Base-by-base conservation (phyloP, 202 grass and related monocot species). In the Bolboschoenoplectus hybrid region DNA sequence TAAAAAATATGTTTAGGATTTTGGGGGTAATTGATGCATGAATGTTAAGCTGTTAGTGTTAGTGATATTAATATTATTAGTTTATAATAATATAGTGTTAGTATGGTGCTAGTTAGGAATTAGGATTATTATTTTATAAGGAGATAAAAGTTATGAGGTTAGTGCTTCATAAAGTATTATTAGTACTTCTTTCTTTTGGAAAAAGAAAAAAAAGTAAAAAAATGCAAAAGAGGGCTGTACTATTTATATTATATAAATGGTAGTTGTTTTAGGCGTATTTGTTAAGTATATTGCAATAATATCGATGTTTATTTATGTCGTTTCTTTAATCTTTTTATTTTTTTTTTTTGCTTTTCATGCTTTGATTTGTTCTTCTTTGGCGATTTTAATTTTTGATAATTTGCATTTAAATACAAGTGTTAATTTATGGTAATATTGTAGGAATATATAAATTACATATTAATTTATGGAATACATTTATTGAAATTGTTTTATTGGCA, bases 1-100 rank as follows among this genome's bases (percentile, higher is more conserved):
- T 77, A 68, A 53, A 66, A 56, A 6, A 20, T 82, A 32, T 50
- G 61, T 3, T 70, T 50, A 84, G 81, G 81, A 64, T 65, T 84
- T 69, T 47, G 4, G 2, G 69, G 69, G 63, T 67, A 67, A 84
- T 35, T 67, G 81, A 9, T 69, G 81, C 35, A 49, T 67, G 46
- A 45, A 16, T 80, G 35, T 61, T 64, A 50, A 49, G 4, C 2
- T 84, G 64, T 46, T 83, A 83, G 63, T 84, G 64, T 46, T 83
- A 83, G 63, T 69, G n/a, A 36, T 68, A 67, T 63, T 66, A 2
- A 26, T 80, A 80, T 10, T 36, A 26, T 26, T 26, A 26, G 26
- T 26, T 26, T 26, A 63, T 82, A 35, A 82, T 81, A 5, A 44
- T 63, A 81, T 64, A 82, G 44, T 67, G 50, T 36, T 64, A 82